Percentiles rank a stretch among this genome's conserved stretches.
phyloP scores from a whole-genome alignment of 2,329 filamentous ascomycete species.

The Tolypocladium inflatum region DNA sequence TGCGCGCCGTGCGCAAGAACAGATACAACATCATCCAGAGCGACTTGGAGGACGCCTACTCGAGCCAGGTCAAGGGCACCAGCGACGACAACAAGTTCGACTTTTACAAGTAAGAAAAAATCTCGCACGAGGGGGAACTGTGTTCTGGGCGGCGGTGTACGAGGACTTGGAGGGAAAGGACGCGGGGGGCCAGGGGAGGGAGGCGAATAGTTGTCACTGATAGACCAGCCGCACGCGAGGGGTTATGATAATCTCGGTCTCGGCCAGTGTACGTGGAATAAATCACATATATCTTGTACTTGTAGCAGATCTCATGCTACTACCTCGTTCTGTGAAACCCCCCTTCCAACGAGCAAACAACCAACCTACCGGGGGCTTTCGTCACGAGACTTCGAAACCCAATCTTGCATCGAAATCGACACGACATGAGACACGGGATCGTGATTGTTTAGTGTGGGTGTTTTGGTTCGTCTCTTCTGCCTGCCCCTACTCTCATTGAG shows the following conservation, averaged over 20 bases:
- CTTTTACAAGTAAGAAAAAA: conserved; percentile 67
- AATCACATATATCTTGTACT: neutral
- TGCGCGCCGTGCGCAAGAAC: conserved; percentile 93
- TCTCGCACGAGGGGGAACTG: too few relatives aligned
- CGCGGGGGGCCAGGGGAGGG: neutral
- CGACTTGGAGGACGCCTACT: conserved; percentile 95
- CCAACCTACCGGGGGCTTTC: too few relatives aligned
- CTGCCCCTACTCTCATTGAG: neutral
- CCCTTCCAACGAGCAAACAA: neutral
- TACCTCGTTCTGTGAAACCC: neutral
- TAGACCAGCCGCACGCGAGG: neutral
- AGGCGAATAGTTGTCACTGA: neutral
- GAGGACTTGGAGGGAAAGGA: neutral
- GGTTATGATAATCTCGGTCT: neutral
- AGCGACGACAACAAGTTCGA: conserved; percentile 68
- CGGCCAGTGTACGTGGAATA: neutral
- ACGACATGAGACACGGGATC: neutral
- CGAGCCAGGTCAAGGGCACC: conserved; percentile 83
- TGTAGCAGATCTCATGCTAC: neutral
- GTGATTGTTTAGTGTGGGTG: neutral
- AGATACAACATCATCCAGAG: conserved; percentile 98
- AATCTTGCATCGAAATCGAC: too few relatives aligned
- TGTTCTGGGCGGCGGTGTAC: neutral
- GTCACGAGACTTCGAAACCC: too few relatives aligned
- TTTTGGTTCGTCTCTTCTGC: neutral